These are phyloP conservation scores for Persicaria maculosa DNA, from an alignment of 148 eudicot species.

Conservation along the genomic window DNA sequence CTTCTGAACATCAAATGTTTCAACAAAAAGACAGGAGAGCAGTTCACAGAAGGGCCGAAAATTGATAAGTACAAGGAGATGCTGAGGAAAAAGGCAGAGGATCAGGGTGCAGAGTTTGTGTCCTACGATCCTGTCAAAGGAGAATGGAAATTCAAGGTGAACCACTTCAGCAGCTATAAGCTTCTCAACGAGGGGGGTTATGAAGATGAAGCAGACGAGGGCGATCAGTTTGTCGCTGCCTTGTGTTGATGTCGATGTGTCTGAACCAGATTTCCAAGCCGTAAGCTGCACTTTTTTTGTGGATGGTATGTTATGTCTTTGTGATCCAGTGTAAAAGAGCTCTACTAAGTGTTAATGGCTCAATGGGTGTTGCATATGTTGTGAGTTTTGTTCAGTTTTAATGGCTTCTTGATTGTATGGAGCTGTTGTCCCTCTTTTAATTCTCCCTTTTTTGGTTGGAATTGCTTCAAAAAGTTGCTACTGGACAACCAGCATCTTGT, in stretches of 20 bases:
- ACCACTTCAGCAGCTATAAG: conserved; percentile 36
- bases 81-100: conserved; percentile 78
- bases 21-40: conserved; percentile 66
- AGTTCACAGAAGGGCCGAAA: conserved; percentile 62
- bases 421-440: not conserved
- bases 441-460: no score
- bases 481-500: not conserved
- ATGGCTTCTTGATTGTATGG: not conserved
- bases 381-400: not conserved
- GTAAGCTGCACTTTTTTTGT: not conserved
- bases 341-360: not conserved
- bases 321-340: not conserved
- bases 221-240: not conserved
- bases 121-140: conserved; percentile 77
- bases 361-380: not conserved
- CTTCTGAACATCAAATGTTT: conserved; percentile 82
- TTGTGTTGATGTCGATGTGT: not conserved
- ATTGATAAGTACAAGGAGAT: conserved; percentile 78
- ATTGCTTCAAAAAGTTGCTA: not conserved
- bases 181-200: not conserved
- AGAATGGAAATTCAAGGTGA: conserved; percentile 88
- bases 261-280: not conserved
- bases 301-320: not conserved
- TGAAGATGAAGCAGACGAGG: not conserved
- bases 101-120: conserved; percentile 87